A percentile compares a stretch with the other conserved stretches of the same genome.
These are phyloP conservation scores for Hypoxylon cercidicola DNA, from an alignment of 495 filamentous ascomycete genomes.

Conservation along the genomic window DNA sequence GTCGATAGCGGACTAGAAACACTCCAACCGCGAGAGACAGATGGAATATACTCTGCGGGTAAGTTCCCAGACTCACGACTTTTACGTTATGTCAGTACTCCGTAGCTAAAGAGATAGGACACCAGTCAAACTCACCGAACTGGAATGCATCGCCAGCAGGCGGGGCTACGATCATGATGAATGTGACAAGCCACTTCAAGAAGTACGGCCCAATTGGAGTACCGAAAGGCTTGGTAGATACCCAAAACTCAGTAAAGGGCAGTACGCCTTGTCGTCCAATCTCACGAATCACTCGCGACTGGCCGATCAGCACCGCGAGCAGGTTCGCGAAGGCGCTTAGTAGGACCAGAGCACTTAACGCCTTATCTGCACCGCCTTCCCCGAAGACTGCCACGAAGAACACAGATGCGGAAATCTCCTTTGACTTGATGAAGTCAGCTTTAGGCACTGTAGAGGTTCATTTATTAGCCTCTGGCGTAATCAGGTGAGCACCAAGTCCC, in stretches of 20 bases:
- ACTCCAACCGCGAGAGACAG: slow-evolving; percentile 65
- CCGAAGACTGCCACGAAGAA: slow-evolving; percentile 73
- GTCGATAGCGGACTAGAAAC: slow-evolving; percentile 61
- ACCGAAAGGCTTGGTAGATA: slow-evolving; percentile 69
- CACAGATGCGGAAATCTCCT: slow-evolving; percentile 64
- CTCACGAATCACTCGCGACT: slow-evolving; percentile 69
- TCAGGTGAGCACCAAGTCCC: not conserved
- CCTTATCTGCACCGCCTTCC: slow-evolving; percentile 57
- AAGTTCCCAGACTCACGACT: slow-evolving; percentile 66
- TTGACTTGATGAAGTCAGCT: slow-evolving; percentile 61
- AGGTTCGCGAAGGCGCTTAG: slow-evolving; percentile 73
- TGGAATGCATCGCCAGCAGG: slow-evolving; percentile 77
- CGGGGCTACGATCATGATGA: slow-evolving; percentile 73
- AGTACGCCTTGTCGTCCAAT: slow-evolving; percentile 73
- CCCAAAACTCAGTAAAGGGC: slow-evolving; percentile 71
- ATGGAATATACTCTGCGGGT: slow-evolving; percentile 65
- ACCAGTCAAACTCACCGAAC: slow-evolving; percentile 52
- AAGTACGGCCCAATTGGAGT: slow-evolving; percentile 69
- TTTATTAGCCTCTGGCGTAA: slow-evolving; percentile 12
- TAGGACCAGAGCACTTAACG: slow-evolving; percentile 69
- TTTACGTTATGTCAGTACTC: slow-evolving; percentile 39
- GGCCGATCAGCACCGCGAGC: slow-evolving; percentile 66
- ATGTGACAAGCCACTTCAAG: slow-evolving; percentile 66
- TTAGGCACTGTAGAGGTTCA: slow-evolving; percentile 54
- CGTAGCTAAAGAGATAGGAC: slow-evolving; percentile 29